These are phyloP conservation scores for Cryphonectria japonica DNA, from an alignment of 2,329 filamentous ascomycete genomes.

Conservation along the genomic window DNA sequence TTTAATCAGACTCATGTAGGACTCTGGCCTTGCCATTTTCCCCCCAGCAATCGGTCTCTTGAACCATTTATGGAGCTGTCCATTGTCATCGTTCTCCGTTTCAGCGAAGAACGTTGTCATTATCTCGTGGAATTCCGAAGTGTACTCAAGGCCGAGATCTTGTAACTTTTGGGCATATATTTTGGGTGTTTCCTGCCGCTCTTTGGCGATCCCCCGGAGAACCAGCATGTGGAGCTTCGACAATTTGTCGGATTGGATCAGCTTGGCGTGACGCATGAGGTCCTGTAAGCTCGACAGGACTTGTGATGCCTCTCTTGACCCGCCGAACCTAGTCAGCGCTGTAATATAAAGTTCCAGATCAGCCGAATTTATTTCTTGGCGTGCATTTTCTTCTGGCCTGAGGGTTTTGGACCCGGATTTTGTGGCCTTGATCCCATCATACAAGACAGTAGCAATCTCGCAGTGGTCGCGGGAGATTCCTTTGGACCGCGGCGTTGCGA, in stretches of 20 bases:
- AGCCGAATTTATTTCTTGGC: conserved; percentile 32
- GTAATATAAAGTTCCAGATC: conserved; percentile 43
- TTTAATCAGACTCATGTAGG: conserved; percentile 60
- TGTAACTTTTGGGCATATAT: conserved; percentile 57
- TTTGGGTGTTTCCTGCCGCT: conserved; percentile 61
- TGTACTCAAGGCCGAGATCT: conserved; percentile 49
- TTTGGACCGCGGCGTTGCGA: conserved; percentile 45
- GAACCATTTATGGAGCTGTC: conserved; percentile 65
- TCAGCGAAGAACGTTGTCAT: conserved; percentile 67
- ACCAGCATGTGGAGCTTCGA: conserved; percentile 53
- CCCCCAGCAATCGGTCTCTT: conserved; percentile 52
- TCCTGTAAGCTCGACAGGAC: conserved; percentile 40
- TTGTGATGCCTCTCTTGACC: conserved; percentile 55
- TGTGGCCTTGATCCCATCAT: conserved; percentile 39
- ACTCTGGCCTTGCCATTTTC: conserved; percentile 46
- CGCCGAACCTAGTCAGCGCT: conserved; percentile 58
- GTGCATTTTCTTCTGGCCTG: conserved; percentile 1
- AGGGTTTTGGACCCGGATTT: neutral
- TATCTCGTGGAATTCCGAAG: conserved; percentile 51
- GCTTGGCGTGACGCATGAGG: conserved; percentile 30
- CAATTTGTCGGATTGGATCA: conserved; percentile 25
- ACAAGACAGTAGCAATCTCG: conserved; percentile 50
- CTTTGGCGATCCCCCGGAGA: conserved; percentile 63
- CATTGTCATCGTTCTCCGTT: conserved; percentile 60
- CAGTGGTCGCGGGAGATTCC: conserved; percentile 52